Evolutionary conservation across 768 basidiomycete genomes (phyloP), one percentile per base, ranked within the genome.

Genomic region (Amanita exitialis): DNA sequence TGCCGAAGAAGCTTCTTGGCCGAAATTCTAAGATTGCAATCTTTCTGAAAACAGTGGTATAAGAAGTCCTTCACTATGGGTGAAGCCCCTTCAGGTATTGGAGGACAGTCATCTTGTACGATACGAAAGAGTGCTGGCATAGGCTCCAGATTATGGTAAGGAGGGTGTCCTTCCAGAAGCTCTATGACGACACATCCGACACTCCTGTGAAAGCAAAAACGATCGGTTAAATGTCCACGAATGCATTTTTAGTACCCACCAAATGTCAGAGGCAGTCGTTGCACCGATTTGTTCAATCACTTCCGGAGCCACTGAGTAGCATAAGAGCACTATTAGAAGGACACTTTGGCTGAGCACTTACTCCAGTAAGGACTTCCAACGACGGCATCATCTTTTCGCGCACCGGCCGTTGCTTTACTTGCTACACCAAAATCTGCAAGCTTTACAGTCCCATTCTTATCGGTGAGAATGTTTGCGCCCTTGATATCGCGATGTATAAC

Each of bases 291-390:
- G 96, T 59, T 99, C 96, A 52, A 99, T 97, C 43, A 99, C 90
- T 67, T 99, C 96, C 2, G 96, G 96, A 7, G 96, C 94, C 96
- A 99, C 88, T 90, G 54, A 46, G 35, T 49, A 44, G 42, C 53
- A 48, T 60, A 42, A 45, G 27, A 15, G 10, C 30, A 35, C 9
- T 37, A 21, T 12, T n/a, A 23, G 15, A 45, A 16, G 30, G 49
- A 36, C 35, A 48, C 30, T 16, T 3, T 34, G 49, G 7, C 42
- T 47, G 30, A 37, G 48, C 2, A 77, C 85, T 57, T 65, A 92
- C 89, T 99, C 95, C 95, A 99, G 63, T 99, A 99, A 3, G 95
- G 95, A 61, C 90, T 94, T 5, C 95, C 95, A 37, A 98, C 95
- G 2, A 99, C 95, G 9, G 91, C 89, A 59, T 86, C 88, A 63